These are phyloP conservation scores for Xylariales sp. DNA, from an alignment of 2,329 filamentous ascomycete genomes.

Conservation along the genomic window DNA sequence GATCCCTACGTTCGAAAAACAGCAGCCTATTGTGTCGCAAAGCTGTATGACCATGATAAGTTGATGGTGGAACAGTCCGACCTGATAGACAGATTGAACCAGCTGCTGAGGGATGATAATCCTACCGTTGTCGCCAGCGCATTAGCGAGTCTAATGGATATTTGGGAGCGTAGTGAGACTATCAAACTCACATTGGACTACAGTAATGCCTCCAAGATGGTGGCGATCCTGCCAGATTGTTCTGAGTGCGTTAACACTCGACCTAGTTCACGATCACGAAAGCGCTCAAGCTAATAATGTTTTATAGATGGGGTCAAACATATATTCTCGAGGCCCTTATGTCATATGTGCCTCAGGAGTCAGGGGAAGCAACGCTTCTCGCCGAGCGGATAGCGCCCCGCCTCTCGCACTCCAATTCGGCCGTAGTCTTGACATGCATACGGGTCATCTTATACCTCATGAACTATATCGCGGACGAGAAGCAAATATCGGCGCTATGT, in stretches of 20 bases:
- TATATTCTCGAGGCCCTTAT: constrained; percentile 98
- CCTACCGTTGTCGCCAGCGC: constrained; percentile 97
- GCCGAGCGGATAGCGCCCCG: constrained; percentile 96
- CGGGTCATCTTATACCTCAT: constrained; percentile 96
- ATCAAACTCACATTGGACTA: constrained; percentile 99
- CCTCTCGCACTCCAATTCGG: constrained; percentile 95
- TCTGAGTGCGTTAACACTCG: constrained; percentile 78
- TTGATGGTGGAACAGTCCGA: constrained; percentile 90
- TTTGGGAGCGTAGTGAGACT: constrained; percentile 96
- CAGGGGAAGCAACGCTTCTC: constrained; percentile 85
- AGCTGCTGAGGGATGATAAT: constrained; percentile 92
- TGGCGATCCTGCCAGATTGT: constrained; percentile 94
- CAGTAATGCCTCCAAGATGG: constrained; percentile 96
- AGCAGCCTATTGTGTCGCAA: constrained; percentile 94
- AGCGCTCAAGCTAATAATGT: constrained; percentile 21
- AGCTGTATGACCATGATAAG: constrained; percentile 96
- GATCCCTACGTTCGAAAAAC: constrained; percentile 99
- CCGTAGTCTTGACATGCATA: constrained; percentile 95
- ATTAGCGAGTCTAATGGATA: constrained; percentile 91
- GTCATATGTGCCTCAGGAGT: constrained; percentile 96
- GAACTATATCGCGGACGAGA: constrained; percentile 97
- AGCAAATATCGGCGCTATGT: constrained; percentile 86
- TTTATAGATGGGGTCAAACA: constrained; percentile 90
- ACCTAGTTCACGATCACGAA: not conserved
- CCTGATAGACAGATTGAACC: constrained; percentile 90